Percentiles rank a stretch among this genome's conserved stretches.
These are phyloP conservation scores for Dactylellina haptotyla DNA, from an alignment of 2,329 filamentous ascomycete genomes.

Conservation along the genomic window DNA sequence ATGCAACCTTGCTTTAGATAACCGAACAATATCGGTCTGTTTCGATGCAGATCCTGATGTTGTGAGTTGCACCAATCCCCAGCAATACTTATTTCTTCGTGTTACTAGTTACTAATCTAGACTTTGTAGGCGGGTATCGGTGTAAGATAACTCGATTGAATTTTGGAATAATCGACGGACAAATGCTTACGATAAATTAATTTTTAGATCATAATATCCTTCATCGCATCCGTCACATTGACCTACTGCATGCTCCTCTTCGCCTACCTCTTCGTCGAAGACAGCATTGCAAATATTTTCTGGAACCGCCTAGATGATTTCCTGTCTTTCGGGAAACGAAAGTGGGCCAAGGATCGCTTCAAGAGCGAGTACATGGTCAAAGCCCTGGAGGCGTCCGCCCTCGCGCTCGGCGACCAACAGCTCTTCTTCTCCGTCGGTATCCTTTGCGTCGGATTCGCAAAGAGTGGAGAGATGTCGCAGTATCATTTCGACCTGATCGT, in stretches of 20 bases:
- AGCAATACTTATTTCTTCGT: too few relatives aligned
- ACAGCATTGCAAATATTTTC: conserved; percentile 3
- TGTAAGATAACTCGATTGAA: not conserved
- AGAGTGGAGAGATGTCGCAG: conserved; percentile 1
- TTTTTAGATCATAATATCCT: conserved; percentile 4
- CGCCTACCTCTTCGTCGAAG: conserved; percentile 10
- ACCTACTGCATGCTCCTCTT: conserved; percentile 12
- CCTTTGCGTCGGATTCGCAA: conserved; percentile 1
- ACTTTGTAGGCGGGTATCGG: not conserved
- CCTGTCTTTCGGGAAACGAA: not conserved
- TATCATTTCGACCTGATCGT: conserved; percentile 18
- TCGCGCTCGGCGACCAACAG: conserved; percentile 9
- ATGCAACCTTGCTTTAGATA: too few relatives aligned
- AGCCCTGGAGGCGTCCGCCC: not conserved
- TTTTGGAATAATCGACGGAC: too few relatives aligned
- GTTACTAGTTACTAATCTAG: too few relatives aligned
- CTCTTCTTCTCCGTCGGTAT: conserved; percentile 15
- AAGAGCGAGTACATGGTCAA: conserved; percentile 6
- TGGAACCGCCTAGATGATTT: conserved; percentile 9
- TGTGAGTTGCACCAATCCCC: too few relatives aligned
- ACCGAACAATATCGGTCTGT: too few relatives aligned
- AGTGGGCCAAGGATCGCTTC: not conserved
- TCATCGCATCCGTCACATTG: not conserved
- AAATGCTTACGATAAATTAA: not conserved
- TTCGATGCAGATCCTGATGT: too few relatives aligned